Percentiles rank a stretch among this genome's conserved stretches.
Conservation (phyloP, 208 protist genomes). For the Wallacemonas collosoma region DNA sequence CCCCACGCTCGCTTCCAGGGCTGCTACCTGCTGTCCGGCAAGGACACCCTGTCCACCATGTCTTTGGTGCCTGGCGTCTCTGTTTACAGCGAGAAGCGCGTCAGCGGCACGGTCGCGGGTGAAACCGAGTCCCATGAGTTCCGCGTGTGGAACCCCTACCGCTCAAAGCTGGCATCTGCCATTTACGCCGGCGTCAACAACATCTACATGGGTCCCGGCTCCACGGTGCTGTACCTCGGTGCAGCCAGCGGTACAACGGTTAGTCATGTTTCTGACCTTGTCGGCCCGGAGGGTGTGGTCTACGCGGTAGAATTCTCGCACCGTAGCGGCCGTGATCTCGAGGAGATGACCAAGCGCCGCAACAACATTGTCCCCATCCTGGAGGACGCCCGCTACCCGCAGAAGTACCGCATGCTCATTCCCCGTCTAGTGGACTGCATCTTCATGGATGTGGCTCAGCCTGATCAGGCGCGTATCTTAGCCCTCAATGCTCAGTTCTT, state of each 20-base stretch:
- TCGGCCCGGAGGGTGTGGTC: constrained; percentile 98
- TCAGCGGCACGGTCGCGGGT: constrained; percentile 82
- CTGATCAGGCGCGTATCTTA: constrained; percentile 99
- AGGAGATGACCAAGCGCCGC: constrained; percentile 99
- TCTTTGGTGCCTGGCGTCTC: constrained; percentile 98
- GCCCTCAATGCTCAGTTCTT: constrained; percentile 99
- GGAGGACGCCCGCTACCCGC: constrained; percentile 99
- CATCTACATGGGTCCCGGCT: constrained; percentile 98
- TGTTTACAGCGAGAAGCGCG: constrained; percentile 99
- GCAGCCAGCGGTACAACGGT: constrained; percentile 99
- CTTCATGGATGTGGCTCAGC: constrained; percentile 99
- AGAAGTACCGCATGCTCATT: constrained; percentile 99
- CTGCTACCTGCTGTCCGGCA: constrained; percentile 97
- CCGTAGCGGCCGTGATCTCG: constrained; percentile 98
- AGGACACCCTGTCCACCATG: constrained; percentile 97
- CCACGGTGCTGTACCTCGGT: constrained; percentile 99
- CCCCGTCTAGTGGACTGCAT: constrained; percentile 99
- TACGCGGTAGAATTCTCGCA: constrained; percentile 99
- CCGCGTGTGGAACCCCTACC: constrained; percentile 99
- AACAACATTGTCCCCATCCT: constrained; percentile 99
- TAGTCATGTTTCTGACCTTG: constrained; percentile 99
- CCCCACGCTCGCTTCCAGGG: constrained; percentile 96
- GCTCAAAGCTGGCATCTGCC: constrained; percentile 99
- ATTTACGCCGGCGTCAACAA: constrained; percentile 98
- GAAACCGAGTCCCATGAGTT: constrained; percentile 97